Evolutionary conservation across 306 rosid genomes (phyloP).

Genomic region (Dalbergia cultrata): DNA sequence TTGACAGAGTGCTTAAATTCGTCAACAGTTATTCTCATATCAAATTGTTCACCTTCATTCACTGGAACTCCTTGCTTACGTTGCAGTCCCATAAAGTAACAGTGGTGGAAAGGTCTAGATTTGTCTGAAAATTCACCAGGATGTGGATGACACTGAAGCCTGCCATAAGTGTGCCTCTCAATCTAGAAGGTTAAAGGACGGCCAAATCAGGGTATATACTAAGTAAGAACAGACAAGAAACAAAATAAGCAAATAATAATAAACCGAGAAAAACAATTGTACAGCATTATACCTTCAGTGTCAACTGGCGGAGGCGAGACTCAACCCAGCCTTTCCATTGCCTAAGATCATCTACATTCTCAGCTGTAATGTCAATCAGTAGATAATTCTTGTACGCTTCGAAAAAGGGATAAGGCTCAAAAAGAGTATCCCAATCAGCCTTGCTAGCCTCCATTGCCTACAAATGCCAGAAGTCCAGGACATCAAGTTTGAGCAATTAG

Average conservation of each 20-base stretch:
- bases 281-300: slow-evolving; percentile 72
- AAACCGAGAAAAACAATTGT: not conserved
- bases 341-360: slow-evolving; percentile 85
- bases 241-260: not conserved
- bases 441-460: slow-evolving; percentile 87
- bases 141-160: slow-evolving; percentile 97
- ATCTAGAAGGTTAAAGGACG: slow-evolving; percentile 61
- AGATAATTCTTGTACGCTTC: slow-evolving; percentile 89
- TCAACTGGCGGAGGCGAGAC: slow-evolving; percentile 94
- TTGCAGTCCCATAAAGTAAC: slow-evolving; percentile 96
- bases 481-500: slow-evolving; percentile 29
- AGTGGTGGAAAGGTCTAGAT: slow-evolving; percentile 72
- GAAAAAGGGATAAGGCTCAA: slow-evolving; percentile 85
- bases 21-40: slow-evolving; percentile 79
- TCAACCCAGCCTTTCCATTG: slow-evolving; percentile 99
- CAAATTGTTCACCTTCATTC: slow-evolving; percentile 78
- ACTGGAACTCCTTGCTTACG: slow-evolving; percentile 84
- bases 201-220: slow-evolving; percentile 23
- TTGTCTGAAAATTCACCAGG: slow-evolving; percentile 91
- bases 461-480: slow-evolving; percentile 42
- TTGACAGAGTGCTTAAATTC: slow-evolving; percentile 81
- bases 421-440: slow-evolving; percentile 94
- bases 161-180: slow-evolving; percentile 76
- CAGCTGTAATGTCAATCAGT: slow-evolving; percentile 83
- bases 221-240: slow-evolving; percentile 14